phyloP scores from a whole-genome alignment of 331 rosid species.

The Dryas integrifolia region DNA sequence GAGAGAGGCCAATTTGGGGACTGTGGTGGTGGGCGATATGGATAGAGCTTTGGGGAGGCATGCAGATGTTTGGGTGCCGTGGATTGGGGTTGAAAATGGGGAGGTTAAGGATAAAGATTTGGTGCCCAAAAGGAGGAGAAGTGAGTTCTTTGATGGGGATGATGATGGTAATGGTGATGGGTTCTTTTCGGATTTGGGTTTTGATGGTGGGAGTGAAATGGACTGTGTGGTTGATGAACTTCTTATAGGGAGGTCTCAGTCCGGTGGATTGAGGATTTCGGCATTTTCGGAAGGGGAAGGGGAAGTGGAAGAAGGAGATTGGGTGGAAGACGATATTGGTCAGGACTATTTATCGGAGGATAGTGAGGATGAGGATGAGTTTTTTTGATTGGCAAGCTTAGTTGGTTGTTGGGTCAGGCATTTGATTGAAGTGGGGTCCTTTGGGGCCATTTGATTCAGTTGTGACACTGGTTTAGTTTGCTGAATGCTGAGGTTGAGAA shows the following conservation, averaged over 20 bases:
- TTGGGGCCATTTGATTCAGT: constrained; percentile 3
- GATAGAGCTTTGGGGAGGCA: constrained; percentile 59
- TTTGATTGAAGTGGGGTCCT: neutral
- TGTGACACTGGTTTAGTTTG: constrained; percentile 4
- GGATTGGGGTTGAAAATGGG: constrained; percentile 77
- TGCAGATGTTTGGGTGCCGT: constrained; percentile 85
- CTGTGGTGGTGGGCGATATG: constrained; percentile 83
- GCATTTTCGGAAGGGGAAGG: constrained; percentile 52
- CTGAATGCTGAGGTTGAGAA: neutral
- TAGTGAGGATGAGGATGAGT: constrained; percentile 35
- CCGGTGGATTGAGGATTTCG: constrained; percentile 41
- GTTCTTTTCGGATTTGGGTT: constrained; percentile 28
- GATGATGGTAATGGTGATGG: constrained; percentile 34
- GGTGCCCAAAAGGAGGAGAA: constrained; percentile 33
- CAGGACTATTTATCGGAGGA: constrained; percentile 24
- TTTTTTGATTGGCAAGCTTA: constrained; percentile 29
- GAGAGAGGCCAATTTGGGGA: constrained; percentile 59
- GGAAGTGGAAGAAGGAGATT: constrained; percentile 41
- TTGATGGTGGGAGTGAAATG: constrained; percentile 31
- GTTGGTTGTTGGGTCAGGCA: neutral
- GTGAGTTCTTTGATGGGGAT: constrained; percentile 32
- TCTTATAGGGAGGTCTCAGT: constrained; percentile 32
- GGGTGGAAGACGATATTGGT: constrained; percentile 21
- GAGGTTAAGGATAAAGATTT: constrained; percentile 49
- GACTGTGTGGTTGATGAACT: constrained; percentile 52